Base-by-base conservation (phyloP, 306 rosid species). In the Cyclanthera cordifolia region DNA sequence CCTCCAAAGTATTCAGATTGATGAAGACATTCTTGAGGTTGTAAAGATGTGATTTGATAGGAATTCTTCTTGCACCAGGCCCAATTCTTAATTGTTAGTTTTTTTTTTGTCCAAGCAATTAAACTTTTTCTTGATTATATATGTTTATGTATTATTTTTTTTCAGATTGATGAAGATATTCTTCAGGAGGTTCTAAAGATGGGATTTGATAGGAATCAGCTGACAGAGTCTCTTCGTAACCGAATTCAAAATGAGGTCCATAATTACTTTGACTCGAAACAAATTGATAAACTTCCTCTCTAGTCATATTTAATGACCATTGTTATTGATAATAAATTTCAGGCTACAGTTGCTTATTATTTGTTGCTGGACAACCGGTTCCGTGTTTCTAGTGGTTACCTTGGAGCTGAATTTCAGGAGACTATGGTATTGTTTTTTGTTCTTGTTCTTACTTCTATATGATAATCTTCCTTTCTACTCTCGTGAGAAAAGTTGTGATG, bases 321-420 rank as follows among this genome's bases (percentile, higher is more conserved):
- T 70, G 32, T 84, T 68, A 73, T 49, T 70, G 34, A 73, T 14
- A 37, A 72, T 74, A 47, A 39, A 73, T 89, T 82, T 73, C 94
- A 93, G 98, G 98, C 90, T 73, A 93, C 98, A n/a, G 98, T 93
- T 34, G 88, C 98, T 53, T 93, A 93, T 81, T 89, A 93, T 80
- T 81, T 89, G 86, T 78, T 89, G 67, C 66, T 93, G 89, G 98
- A 93, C 80, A 93, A 89, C 17, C 87, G 94, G 30, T 93, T 89
- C 68, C 91, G 95, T 61, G 94, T 88, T 73, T 86, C 95, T 30
- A 89, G 80, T 52, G 96, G 98, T 80, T 89, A 89, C 79, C 98
- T 89, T 74, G 96, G 96, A 52, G 96, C 95, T 46, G 98, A 89
- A 78, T 93, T 93, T 82, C 96, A 89, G 82, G 98, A 93, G 82